Evolutionary conservation across 768 basidiomycete species (phyloP).

Genomic region (Peribolospora kevripleyi): DNA sequence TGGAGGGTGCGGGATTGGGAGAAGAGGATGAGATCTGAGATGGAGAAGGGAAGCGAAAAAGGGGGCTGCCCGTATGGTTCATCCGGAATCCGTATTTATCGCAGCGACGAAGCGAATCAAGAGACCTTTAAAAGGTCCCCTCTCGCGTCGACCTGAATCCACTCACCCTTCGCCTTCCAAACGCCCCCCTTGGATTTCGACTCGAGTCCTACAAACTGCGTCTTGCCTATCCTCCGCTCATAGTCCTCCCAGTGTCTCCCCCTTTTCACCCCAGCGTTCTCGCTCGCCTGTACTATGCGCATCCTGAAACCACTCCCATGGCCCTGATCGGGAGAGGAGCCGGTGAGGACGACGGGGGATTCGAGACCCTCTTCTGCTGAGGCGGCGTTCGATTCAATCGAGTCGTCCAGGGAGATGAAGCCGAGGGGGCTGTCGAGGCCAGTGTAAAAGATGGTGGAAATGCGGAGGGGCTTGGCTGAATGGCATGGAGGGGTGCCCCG

Average conservation of each 20-base stretch:
- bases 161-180: slow-evolving; percentile 64
- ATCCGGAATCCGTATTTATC: no score
- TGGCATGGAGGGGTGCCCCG: not conserved
- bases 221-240: slow-evolving; percentile 37
- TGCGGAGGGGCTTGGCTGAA: slow-evolving; percentile 29
- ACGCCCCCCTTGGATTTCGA: slow-evolving; percentile 32
- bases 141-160: not conserved
- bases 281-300: slow-evolving; percentile 48
- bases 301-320: slow-evolving; percentile 46
- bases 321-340: slow-evolving; percentile 51
- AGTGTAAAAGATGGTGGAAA: slow-evolving; percentile 63
- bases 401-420: slow-evolving; percentile 42
- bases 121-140: no score
- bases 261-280: slow-evolving; percentile 30
- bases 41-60: not conserved
- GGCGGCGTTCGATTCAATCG: not conserved
- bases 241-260: slow-evolving; percentile 40
- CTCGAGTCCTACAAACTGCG: slow-evolving; percentile 40
- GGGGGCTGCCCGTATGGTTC: not conserved
- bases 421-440: slow-evolving; percentile 63
- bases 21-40: not conserved
- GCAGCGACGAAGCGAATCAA: no score
- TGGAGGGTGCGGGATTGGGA: slow-evolving; percentile 13
- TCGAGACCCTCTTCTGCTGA: slow-evolving; percentile 36
- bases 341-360: slow-evolving; percentile 43